Percentiles rank a stretch among this genome's conserved stretches.
phyloP scores from a whole-genome alignment of 2,329 filamentous ascomycete genomes.

The Fusarium nisikadoi region DNA sequence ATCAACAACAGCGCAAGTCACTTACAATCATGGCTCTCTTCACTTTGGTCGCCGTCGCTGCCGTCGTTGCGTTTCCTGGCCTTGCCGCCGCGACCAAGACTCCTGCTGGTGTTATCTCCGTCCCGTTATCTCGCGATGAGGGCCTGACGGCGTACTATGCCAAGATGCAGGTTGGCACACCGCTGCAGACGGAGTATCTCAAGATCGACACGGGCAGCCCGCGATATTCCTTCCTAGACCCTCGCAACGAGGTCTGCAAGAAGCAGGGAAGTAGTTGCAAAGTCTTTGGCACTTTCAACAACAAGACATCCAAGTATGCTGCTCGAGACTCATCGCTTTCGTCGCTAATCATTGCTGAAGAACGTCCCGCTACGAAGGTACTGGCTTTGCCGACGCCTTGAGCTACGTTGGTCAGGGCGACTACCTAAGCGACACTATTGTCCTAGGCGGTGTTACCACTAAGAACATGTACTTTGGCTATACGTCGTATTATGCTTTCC shows the following conservation, averaged over 20 bases:
- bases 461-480: constrained; percentile 9
- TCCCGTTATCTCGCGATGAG: constrained; percentile 3
- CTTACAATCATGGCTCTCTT: background rate
- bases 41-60: background rate
- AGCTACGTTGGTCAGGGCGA: background rate
- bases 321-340: fast-evolving
- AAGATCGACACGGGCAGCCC: constrained; percentile 10
- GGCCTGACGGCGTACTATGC: constrained; percentile 5
- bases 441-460: background rate
- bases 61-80: fast-evolving
- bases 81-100: background rate
- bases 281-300: background rate
- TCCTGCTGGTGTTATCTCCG: background rate
- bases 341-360: background rate
- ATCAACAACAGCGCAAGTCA: background rate
- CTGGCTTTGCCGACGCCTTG: background rate
- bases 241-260: background rate
- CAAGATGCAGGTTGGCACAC: background rate
- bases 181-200: constrained; percentile 1
- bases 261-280: background rate
- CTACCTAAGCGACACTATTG: background rate
- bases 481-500: background rate
- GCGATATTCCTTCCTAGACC: constrained; percentile 4
- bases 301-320: background rate
- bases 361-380: background rate